Evolutionary conservation across 345 rosid genomes (phyloP).

Genomic region (Carallia brachiata): DNA sequence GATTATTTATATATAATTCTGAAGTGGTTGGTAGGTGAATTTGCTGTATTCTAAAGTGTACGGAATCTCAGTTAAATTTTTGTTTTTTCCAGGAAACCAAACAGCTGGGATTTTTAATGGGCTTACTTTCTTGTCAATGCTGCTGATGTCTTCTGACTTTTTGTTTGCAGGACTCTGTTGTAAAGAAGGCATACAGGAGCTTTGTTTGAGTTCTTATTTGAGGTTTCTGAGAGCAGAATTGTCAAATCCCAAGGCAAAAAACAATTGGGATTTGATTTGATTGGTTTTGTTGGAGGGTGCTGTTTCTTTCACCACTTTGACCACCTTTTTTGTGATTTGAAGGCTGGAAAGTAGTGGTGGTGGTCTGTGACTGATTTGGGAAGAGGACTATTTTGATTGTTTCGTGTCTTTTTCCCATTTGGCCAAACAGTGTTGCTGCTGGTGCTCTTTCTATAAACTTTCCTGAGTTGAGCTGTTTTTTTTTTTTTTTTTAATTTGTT

Average conservation of each 20-base stretch:
- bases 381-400: slow-evolving; percentile 11
- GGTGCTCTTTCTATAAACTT: slow-evolving; percentile 8
- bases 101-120: not conserved
- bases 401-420: slow-evolving; percentile 18
- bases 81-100: slow-evolving; percentile 22
- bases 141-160: not conserved
- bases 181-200: not conserved
- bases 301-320: slow-evolving; percentile 37
- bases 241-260: slow-evolving; percentile 25
- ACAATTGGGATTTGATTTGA: slow-evolving; percentile 27
- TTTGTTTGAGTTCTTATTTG: slow-evolving; percentile 16
- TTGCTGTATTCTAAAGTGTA: slow-evolving; percentile 5
- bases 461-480: not conserved
- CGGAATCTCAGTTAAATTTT: not conserved
- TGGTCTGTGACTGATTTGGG: slow-evolving; percentile 15
- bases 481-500: not conserved
- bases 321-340: slow-evolving; percentile 27
- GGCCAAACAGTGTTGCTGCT: slow-evolving; percentile 15
- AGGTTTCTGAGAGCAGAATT: not conserved
- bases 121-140: not conserved
- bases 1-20: too few relatives aligned
- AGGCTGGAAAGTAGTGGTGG: slow-evolving; percentile 27
- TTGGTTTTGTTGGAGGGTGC: slow-evolving; percentile 18
- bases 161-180: slow-evolving; percentile 19
- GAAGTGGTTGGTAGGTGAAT: not conserved